These are phyloP conservation scores for Venturiaceae sp. DNA, from an alignment of 2,329 filamentous ascomycete genomes.

Conservation along the genomic window DNA sequence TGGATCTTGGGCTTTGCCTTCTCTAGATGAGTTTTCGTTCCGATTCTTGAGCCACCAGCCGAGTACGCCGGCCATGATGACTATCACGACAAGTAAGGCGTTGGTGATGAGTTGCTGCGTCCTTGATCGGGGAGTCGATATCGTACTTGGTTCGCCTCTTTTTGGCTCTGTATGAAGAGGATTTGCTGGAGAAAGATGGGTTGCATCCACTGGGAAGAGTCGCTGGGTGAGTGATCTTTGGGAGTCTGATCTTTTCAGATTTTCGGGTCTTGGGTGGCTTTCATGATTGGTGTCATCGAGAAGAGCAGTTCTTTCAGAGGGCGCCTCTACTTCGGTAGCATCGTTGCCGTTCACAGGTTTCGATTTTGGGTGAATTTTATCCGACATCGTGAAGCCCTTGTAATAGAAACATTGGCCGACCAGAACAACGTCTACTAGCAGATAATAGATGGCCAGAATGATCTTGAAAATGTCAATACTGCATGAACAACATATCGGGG, in stretches of 20 bases:
- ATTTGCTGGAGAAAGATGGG: constrained; percentile 71
- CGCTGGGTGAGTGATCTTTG: constrained; percentile 33
- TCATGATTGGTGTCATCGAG: constrained; percentile 15
- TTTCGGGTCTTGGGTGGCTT: neutral
- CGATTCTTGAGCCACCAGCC: constrained; percentile 71
- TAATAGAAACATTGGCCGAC: constrained; percentile 93
- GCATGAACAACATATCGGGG: too few species aligned
- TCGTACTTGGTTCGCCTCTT: constrained; percentile 22
- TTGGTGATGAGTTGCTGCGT: constrained; percentile 63
- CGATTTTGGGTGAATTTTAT: constrained; percentile 16
- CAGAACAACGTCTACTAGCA: constrained; percentile 80
- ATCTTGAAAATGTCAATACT: constrained; percentile 36
- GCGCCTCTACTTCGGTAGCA: constrained; percentile 15
- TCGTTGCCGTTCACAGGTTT: constrained; percentile 11
- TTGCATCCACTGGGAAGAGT: constrained; percentile 49
- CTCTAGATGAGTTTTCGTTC: constrained; percentile 20
- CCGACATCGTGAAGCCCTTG: constrained; percentile 55
- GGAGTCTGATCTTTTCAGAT: constrained; percentile 16
- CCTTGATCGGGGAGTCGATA: constrained; percentile 30
- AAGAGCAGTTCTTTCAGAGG: constrained; percentile 29
- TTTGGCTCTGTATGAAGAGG: constrained; percentile 54
- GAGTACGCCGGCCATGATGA: constrained; percentile 70
- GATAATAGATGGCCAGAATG: constrained; percentile 91
- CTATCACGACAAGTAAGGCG: constrained; percentile 59
- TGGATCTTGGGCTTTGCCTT: constrained; percentile 32